These are phyloP conservation scores for Diaporthe helianthi DNA, from an alignment of 2,329 filamentous ascomycete genomes.

Conservation along the genomic window DNA sequence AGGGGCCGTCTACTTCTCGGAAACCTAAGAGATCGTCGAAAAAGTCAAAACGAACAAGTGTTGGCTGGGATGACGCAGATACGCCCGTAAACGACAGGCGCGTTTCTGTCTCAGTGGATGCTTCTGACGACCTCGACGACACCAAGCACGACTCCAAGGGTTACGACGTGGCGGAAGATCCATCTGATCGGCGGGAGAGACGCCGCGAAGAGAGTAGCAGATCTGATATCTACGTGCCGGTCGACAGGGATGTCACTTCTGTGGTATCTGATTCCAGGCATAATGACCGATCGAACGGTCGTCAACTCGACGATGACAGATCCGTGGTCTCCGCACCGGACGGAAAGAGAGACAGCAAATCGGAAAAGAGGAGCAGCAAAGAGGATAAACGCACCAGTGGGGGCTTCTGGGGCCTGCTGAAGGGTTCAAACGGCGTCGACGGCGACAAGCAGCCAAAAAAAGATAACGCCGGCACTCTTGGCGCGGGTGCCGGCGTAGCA, in stretches of 20 bases:
- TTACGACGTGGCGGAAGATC: constrained; percentile 47
- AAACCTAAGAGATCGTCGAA: constrained; percentile 45
- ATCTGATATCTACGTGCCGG: constrained; percentile 46
- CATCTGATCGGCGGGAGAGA: constrained; percentile 49
- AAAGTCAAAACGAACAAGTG: constrained; percentile 35
- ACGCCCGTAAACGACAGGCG: constrained; percentile 40
- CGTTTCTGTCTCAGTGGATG: constrained; percentile 42
- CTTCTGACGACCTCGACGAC: constrained; percentile 42
- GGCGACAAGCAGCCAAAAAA: constrained; percentile 50
- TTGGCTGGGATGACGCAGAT: constrained; percentile 34
- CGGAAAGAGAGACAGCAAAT: constrained; percentile 43
- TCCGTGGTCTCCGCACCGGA: constrained; percentile 53
- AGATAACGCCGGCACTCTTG: constrained; percentile 74
- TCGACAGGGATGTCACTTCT: constrained; percentile 56
- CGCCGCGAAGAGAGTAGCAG: constrained; percentile 37
- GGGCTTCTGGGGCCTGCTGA: constrained; percentile 59
- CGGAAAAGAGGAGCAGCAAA: constrained; percentile 48
- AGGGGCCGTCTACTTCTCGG: constrained; percentile 40
- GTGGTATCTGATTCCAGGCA: constrained; percentile 54
- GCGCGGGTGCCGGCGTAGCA: constrained; percentile 71
- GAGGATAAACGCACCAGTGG: constrained; percentile 51
- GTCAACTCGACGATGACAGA: constrained; percentile 53
- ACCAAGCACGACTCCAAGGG: constrained; percentile 40
- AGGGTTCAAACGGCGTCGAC: constrained; percentile 48
- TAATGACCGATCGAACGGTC: constrained; percentile 46